A percentile compares a stretch with the other conserved stretches of the same genome.
phyloP scores from a whole-genome alignment of 2,329 filamentous ascomycete species.

The Trichoderma harzianum region DNA sequence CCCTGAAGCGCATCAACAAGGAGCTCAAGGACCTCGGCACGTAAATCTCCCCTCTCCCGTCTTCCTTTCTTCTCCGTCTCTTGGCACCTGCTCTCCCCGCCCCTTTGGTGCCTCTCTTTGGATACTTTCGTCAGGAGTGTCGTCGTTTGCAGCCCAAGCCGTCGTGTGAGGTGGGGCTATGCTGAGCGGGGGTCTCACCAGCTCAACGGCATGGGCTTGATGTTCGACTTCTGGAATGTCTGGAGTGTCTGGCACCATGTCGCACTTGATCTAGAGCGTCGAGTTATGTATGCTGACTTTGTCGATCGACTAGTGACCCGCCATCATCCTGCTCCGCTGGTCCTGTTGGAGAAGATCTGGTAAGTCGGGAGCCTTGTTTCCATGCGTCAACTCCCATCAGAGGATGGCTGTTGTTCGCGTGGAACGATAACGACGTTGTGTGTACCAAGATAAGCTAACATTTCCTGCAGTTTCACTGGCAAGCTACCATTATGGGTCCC shows the following conservation, averaged over 20 bases:
- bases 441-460: conserved; percentile 25
- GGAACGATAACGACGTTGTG: neutral
- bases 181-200: conserved; percentile 22
- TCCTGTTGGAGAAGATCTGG: conserved; percentile 94
- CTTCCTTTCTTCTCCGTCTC: conserved; percentile 18
- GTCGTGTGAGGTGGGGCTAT: conserved; percentile 16
- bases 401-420: neutral
- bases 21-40: conserved; percentile 86
- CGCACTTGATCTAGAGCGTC: neutral
- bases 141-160: conserved; percentile 15
- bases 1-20: conserved; percentile 93
- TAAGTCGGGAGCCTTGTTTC: conserved; percentile 51
- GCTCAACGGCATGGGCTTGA: neutral
- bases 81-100: conserved; percentile 21
- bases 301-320: conserved; percentile 67
- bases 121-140: conserved; percentile 18
- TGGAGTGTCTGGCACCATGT: neutral
- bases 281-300: conserved; percentile 23
- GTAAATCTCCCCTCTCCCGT: conserved; percentile 44
- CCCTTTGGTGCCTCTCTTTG: conserved; percentile 18
- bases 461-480: conserved; percentile 87
- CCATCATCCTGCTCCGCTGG: conserved; percentile 98
- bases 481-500: conserved; percentile 99
- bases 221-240: neutral
- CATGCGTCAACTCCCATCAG: conserved; percentile 8